A percentile compares a stretch with the other conserved stretches of the same genome.
These are phyloP conservation scores for Botryotinia calthae DNA, from an alignment of 2,329 filamentous ascomycete genomes.

Conservation along the genomic window DNA sequence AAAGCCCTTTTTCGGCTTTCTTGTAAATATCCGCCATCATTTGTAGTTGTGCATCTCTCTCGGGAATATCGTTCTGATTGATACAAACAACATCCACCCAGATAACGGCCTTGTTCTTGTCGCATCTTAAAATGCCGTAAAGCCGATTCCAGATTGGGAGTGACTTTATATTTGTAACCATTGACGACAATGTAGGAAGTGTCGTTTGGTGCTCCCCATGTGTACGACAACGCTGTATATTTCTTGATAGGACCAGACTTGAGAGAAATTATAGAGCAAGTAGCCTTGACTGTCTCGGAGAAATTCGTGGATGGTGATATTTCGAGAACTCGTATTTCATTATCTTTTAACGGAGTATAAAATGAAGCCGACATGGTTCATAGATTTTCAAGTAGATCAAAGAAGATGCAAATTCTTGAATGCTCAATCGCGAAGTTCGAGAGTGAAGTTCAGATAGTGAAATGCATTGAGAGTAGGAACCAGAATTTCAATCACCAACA, in stretches of 20 bases:
- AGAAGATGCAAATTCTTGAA: background rate
- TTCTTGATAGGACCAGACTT: background rate
- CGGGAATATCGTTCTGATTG: background rate
- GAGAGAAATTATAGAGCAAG: background rate
- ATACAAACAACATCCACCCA: background rate
- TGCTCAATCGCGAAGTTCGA: background rate
- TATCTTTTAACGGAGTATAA: background rate
- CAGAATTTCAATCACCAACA: background rate
- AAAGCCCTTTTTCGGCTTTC: background rate
- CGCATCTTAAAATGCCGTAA: background rate
- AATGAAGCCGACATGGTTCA: background rate
- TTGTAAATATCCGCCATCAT: background rate
- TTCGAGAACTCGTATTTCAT: background rate
- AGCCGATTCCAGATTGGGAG: background rate
- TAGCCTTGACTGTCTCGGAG: background rate
- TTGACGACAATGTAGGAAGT: background rate
- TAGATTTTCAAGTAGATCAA: background rate
- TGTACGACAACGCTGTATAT: background rate
- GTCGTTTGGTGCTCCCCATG: background rate
- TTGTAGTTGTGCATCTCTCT: background rate
- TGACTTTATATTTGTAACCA: background rate
- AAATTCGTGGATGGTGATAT: background rate
- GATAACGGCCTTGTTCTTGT: background rate
- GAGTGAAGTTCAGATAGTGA: background rate
- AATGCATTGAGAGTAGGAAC: background rate